Conservation (phyloP, 306 rosid species). For the Hippophae rhamnoides region DNA sequence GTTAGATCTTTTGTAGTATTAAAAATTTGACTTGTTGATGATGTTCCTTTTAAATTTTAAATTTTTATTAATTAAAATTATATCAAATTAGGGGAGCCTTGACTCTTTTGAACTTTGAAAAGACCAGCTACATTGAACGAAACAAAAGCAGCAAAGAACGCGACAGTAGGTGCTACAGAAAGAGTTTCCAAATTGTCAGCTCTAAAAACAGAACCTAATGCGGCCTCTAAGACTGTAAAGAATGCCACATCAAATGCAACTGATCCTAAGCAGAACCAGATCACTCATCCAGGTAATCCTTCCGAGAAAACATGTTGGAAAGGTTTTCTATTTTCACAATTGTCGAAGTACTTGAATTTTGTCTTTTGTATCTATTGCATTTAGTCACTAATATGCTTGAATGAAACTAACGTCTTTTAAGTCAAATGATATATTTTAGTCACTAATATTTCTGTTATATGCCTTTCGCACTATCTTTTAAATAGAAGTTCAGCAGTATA, state of each 20-base stretch:
- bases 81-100: constrained; percentile 33
- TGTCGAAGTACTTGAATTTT: not conserved
- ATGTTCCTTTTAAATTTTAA: constrained; percentile 1
- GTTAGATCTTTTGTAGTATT: not conserved
- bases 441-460: too few relatives aligned
- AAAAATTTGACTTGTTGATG: not conserved
- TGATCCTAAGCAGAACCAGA: constrained; percentile 45
- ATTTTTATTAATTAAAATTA: constrained; percentile 10
- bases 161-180: not conserved
- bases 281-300: constrained; percentile 37
- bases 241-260: constrained; percentile 24
- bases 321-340: not conserved
- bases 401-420: not conserved
- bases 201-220: constrained; percentile 32
- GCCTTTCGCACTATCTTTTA: too few relatives aligned
- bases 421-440: not conserved
- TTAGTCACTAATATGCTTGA: not conserved
- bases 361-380: not conserved
- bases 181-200: constrained; percentile 39
- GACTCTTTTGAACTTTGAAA: constrained; percentile 47
- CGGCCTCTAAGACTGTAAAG: constrained; percentile 27
- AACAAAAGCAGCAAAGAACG: constrained; percentile 35
- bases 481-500: too few relatives aligned
- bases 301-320: not conserved
- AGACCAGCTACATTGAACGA: constrained; percentile 34